Base-by-base conservation (phyloP, 1,284 basidiomycete species). In the Trametes polyzona region DNA sequence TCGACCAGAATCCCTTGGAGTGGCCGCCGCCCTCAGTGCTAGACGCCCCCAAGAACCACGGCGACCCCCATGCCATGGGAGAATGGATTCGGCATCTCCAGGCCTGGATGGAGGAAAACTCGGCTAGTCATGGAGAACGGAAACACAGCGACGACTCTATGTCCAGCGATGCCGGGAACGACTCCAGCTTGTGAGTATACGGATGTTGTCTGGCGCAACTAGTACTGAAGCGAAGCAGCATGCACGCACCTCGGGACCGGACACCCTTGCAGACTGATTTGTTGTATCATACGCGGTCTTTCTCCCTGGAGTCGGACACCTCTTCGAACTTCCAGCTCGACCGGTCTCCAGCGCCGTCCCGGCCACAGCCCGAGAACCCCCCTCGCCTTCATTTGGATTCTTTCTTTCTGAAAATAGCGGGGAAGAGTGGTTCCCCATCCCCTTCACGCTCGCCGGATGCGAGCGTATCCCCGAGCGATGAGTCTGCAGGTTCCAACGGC, bases 1-100 rank as follows among this genome's bases (percentile, higher is more conserved):
- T 93, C 9, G 95, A 97, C 65, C 87, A 89, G 62, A 98, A 98
- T 69, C 94, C 94, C 1, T 81, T 98, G 35, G 88, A 94, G 71
- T 98, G 95, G 95, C 96, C 96, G 1, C 86, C 88, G 21, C 82
- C 76, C 65, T 59, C 69, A 59, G 76, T 86, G 7, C 72, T 88
- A 67, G 79, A 82, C 50, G 67, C 73, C 4, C 69, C 71, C 17
- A 73, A 66, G 35, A 72, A 73, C 41, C 70, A 74, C 27, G 81
- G 83, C 50, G 80, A 85, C 48, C 67, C 75, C 16, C 73, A 78
- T 52, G 78, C 76, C 46, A 83, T 87, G 78, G 81, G 78, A 64
- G 82, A 84, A 33, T 95, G 93, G 89, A 86, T 96, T 51, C 76
- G 76, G 36, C 76, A 75, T 55, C 69, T 97, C 60, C 88, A 91